These are phyloP conservation scores for Chernovozyma sophiae-reginae DNA, from an alignment of 1,139 yeast genomes.

Conservation along the genomic window DNA sequence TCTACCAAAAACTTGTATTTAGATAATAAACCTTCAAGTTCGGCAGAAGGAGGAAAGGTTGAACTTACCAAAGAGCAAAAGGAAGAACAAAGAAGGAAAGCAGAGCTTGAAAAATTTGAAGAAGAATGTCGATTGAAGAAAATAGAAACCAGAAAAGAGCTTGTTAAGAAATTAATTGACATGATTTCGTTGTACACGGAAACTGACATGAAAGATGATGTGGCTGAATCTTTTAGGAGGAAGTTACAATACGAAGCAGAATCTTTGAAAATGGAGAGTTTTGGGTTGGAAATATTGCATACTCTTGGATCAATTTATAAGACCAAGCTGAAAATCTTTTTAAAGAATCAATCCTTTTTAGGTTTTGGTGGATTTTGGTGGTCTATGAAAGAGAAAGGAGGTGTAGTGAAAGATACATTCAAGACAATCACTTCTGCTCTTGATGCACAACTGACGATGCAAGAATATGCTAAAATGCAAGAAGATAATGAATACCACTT, in stretches of 20 bases:
- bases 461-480: conserved; percentile 71
- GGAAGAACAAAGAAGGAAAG: conserved; percentile 46
- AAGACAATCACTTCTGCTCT: conserved; percentile 79
- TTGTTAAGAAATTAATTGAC: conserved; percentile 61
- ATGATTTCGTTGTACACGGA: conserved; percentile 78
- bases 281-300: conserved; percentile 87
- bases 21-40: conserved; percentile 1
- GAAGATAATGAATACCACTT: conserved; percentile 52
- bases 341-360: conserved; percentile 64
- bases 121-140: conserved; percentile 71
- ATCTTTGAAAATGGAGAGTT: conserved; percentile 85
- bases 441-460: conserved; percentile 88
- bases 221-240: conserved; percentile 61
- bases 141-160: conserved; percentile 64
- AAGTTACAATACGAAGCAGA: conserved; percentile 84
- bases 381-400: conserved; percentile 82
- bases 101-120: conserved; percentile 71
- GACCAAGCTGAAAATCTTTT: conserved; percentile 58
- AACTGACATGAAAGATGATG: conserved; percentile 68
- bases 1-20: conserved; percentile 2
- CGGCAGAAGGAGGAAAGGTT: background rate
- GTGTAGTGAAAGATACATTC: conserved; percentile 79
- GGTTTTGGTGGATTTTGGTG: conserved; percentile 86
- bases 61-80: conserved; percentile 34
- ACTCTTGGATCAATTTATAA: conserved; percentile 77